Evolutionary conservation across 2,329 filamentous ascomycete genomes (phyloP).

Genomic region (Monilinia fructicola): DNA sequence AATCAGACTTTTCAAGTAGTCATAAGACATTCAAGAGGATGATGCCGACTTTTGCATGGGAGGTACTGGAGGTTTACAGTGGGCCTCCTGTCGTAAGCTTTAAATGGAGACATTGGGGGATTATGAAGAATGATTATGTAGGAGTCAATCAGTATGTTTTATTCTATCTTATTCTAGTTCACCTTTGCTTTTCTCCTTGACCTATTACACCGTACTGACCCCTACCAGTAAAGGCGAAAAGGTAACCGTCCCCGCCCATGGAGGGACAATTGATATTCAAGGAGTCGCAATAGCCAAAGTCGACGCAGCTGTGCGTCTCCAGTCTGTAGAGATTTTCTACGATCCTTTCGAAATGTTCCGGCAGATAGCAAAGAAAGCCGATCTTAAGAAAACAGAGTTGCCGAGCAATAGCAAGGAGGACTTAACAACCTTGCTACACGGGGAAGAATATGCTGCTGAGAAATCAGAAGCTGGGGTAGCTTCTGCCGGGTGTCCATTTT

Average conservation of each 20-base stretch:
- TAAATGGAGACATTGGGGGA: slow-evolving; percentile 67
- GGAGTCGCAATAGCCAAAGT: slow-evolving; percentile 62
- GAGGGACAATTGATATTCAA: slow-evolving; percentile 60
- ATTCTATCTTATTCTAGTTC: too few relatives aligned
- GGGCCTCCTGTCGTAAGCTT: slow-evolving; percentile 63
- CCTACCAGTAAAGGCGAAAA: slow-evolving; percentile 58
- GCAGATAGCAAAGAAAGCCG: slow-evolving; percentile 55
- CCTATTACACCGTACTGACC: slow-evolving; percentile 21
- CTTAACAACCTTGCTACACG: slow-evolving; percentile 28
- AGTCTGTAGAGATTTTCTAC: slow-evolving; percentile 62
- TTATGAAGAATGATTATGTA: slow-evolving; percentile 65
- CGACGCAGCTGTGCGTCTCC: slow-evolving; percentile 58
- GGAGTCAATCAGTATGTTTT: slow-evolving; percentile 46
- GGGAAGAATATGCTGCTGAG: slow-evolving; percentile 21
- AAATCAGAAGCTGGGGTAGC: not conserved
- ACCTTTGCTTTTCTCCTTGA: not conserved
- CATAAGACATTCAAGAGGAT: slow-evolving; percentile 72
- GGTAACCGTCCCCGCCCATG: slow-evolving; percentile 60
- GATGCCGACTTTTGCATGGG: slow-evolving; percentile 73
- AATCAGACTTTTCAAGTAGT: slow-evolving; percentile 61
- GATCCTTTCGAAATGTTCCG: slow-evolving; percentile 67
- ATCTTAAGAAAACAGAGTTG: slow-evolving; percentile 25
- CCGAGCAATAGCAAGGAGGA: slow-evolving; percentile 21
- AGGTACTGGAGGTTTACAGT: slow-evolving; percentile 66
- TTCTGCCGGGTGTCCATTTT: slow-evolving; percentile 18